A percentile compares a stretch with the other conserved stretches of the same genome.
Conservation (phyloP, 768 basidiomycete genomes). For the Infundibulicybe gibba region DNA sequence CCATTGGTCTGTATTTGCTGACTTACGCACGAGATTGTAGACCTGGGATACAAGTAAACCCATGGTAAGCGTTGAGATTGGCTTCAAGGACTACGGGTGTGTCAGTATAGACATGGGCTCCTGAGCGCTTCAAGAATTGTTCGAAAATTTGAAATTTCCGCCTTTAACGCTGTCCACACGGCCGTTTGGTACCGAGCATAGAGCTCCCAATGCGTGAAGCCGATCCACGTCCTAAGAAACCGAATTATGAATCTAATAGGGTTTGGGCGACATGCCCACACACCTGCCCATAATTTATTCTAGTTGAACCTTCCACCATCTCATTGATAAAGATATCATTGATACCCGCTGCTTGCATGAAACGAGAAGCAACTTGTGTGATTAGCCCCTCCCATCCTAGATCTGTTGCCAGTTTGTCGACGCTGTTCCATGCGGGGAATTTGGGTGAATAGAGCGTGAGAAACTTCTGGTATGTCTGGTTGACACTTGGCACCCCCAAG, state of each 20-base stretch:
- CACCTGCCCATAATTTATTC: conserved; percentile 84
- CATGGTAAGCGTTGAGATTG: neutral
- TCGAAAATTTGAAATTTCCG: conserved; percentile 88
- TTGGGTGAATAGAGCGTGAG: conserved; percentile 49
- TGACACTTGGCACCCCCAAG: conserved; percentile 50
- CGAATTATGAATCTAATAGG: neutral
- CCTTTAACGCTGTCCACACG: conserved; percentile 66
- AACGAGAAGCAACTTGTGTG: conserved; percentile 52
- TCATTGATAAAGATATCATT: conserved; percentile 60
- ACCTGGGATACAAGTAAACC: conserved; percentile 36
- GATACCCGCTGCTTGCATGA: conserved; percentile 52
- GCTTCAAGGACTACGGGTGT: conserved; percentile 46
- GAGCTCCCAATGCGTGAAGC: conserved; percentile 77
- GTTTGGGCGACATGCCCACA: conserved; percentile 3
- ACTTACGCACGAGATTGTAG: conserved; percentile 42
- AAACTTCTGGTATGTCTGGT: conserved; percentile 48
- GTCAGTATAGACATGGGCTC: conserved; percentile 66
- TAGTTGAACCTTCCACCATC: conserved; percentile 73
- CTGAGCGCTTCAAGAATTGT: conserved; percentile 66
- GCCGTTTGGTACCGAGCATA: conserved; percentile 65
- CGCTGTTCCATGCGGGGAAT: conserved; percentile 58
- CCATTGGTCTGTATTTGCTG: conserved; percentile 46
- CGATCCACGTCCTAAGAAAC: conserved; percentile 50
- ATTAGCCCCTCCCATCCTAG: conserved; percentile 50
- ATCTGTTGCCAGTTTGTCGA: conserved; percentile 50